Evolutionary conservation across 225 moss, liverwort and hornwort genomes (phyloP).

Genomic region (Physcomitrellopsis africana): DNA sequence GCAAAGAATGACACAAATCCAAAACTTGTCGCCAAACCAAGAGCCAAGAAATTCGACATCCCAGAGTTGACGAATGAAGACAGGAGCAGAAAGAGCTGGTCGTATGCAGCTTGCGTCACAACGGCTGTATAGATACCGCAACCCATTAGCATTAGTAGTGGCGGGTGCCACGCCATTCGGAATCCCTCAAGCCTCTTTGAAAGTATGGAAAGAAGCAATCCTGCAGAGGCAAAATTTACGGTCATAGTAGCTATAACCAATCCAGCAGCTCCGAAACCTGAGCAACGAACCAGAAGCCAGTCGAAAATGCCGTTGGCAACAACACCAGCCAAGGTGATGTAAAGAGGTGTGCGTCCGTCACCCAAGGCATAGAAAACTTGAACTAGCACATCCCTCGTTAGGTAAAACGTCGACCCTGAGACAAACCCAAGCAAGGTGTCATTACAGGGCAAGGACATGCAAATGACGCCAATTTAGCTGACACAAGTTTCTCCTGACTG

Average conservation of each 20-base stretch:
- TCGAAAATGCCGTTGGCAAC: conserved; percentile 77
- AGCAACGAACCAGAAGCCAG: conserved; percentile 79
- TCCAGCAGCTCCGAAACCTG: conserved; percentile 85
- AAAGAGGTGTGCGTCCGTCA: conserved; percentile 75
- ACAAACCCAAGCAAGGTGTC: conserved; percentile 29
- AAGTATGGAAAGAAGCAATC: conserved; percentile 55
- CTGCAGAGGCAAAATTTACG: conserved; percentile 83
- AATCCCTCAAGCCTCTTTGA: conserved; percentile 62
- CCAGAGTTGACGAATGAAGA: conserved; percentile 32
- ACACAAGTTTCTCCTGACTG: background rate
- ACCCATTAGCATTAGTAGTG: conserved; percentile 46
- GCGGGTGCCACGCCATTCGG: conserved; percentile 62
- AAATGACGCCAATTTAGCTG: conserved; percentile 1
- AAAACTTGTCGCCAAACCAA: conserved; percentile 58
- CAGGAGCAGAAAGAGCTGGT: conserved; percentile 36
- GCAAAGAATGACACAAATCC: conserved; percentile 64
- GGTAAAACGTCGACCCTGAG: conserved; percentile 73
- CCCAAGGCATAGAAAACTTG: conserved; percentile 91
- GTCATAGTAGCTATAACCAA: conserved; percentile 86
- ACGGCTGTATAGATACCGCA: conserved; percentile 47
- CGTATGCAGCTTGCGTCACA: conserved; percentile 48
- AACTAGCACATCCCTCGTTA: conserved; percentile 82
- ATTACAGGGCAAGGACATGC: background rate
- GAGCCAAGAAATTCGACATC: conserved; percentile 54
- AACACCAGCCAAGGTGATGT: conserved; percentile 72